Base-by-base conservation (phyloP, 2,329 filamentous ascomycete genomes). In the Ceratocystis cubensis region DNA sequence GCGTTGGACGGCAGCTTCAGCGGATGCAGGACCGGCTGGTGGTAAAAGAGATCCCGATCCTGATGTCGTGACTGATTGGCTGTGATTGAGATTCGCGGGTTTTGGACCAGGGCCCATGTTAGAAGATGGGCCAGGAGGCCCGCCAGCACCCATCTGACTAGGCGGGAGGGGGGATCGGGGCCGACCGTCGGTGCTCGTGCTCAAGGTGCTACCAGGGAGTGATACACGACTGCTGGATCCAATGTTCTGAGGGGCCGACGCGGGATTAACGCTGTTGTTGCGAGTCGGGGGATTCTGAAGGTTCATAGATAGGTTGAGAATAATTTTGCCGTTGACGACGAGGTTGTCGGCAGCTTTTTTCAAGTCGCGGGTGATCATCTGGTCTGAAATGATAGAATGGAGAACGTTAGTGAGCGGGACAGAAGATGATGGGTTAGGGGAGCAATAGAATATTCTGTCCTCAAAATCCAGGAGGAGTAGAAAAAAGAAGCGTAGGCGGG, bases 301-400 rank as follows among this genome's bases (percentile, higher is more conserved):
- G 75, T 99, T 96, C 64, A 93, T 96, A 10, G 93, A 96, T 13
- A 99, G 80, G 75, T 96, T 97, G 69, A 99, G 85, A 72, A 99
- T 99, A 66, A 99, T 84, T 77, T 97, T 97, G 69, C 94, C 94
- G 74, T 99, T 92, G 44, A 99, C 94, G 66, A 97, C 91, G 62
- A 99, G 85, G 74, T 97, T 97, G 75, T 99, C 94, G 68, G 91
- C 96, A 5, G 94, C 96, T 77, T 96, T 97, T 75, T 97, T 96
- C 44, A 99, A 82, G 75, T 99, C 94, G 71, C 91, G 83, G 63
- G 94, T 97, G 74, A 99, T 89, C 93, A 97, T 99, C 78, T 97
- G 92, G 85, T 97, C 83, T 97, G 30, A 30, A 61, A 20, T 17
- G 25, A 33, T 10, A 20, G 17, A 22, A 61, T 30, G 63, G 63